Evolutionary conservation across 2,329 filamentous ascomycete species (phyloP).

Genomic region (Hypoxylon sp.): DNA sequence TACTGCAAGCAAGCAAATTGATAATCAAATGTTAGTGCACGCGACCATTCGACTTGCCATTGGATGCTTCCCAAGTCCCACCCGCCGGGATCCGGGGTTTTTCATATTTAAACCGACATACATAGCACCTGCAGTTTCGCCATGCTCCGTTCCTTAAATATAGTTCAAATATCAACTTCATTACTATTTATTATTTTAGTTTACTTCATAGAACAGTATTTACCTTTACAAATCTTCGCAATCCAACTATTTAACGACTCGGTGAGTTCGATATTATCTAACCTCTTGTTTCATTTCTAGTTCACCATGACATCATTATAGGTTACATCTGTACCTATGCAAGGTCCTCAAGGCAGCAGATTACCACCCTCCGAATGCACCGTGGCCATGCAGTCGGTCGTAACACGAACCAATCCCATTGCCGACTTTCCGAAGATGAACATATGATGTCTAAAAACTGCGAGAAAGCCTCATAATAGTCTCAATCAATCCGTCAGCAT

Average conservation of each 20-base stretch:
- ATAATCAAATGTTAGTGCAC: conserved; percentile 20
- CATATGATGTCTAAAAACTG: conserved; percentile 1
- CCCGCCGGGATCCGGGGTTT: conserved; percentile 16
- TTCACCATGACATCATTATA: conserved; percentile 15
- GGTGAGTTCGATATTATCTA: neutral
- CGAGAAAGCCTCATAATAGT: neutral
- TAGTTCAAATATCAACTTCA: neutral
- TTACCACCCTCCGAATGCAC: conserved; percentile 2
- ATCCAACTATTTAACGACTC: no score
- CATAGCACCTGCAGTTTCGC: neutral
- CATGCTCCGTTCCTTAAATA: neutral
- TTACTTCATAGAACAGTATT: neutral
- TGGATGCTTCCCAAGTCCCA: conserved; percentile 23
- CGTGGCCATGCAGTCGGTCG: conserved; percentile 2
- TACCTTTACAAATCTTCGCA: no score
- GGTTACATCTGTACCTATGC: conserved; percentile 6
- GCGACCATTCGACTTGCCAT: conserved; percentile 26
- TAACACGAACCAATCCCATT: conserved; percentile 13
- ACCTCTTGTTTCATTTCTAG: neutral
- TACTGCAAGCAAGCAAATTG: conserved; percentile 29
- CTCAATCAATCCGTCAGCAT: neutral
- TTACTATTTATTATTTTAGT: neutral
- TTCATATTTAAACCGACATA: neutral
- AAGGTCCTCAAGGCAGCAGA: conserved; percentile 21
- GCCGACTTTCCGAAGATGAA: neutral